Evolutionary conservation across 495 filamentous ascomycete species (phyloP), one percentile per base, ranked within the genome.

Genomic region (Xeromyces bisporus): DNA sequence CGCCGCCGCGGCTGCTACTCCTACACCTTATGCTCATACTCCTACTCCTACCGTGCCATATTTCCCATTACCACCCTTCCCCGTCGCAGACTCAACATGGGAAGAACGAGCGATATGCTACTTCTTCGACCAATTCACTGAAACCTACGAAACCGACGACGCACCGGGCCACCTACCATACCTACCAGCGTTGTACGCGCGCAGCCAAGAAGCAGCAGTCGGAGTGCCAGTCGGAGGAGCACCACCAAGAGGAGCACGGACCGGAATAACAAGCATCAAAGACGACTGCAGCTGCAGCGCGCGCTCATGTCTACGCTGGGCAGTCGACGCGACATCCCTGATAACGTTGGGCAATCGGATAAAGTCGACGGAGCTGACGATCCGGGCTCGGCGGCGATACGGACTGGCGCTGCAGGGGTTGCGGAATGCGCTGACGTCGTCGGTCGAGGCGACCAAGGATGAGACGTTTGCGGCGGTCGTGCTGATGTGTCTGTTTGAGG

Each of bases 71-170:
- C n/a, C n/a, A n/a, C n/a, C n/a, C n/a, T 39, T 46, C 23, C 37
- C 35, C 9, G 31, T 55, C 1, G 39, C 44, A 1, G 57, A 60
- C 39, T 34, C 54, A 6, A 52, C 43, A 0, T 57, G 56, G 54
- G 49, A 60, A 24, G 43, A 63, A 26, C 51, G 56, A 6, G 57
- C 59, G 2, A 13, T 57, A 1, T 61, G 57, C 35, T 61, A 52
- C 29, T 63, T 63, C 34, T 61, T 63, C 25, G 55, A 60, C 15
- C 59, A 63, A 31, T 63, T 50, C 29, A 58, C 53, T 1, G 41
- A 48, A 6, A 18, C 32, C 15, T 44, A 38, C 7, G 33, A 47
- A 2, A 6, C 6, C 1, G 43, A 51, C 11, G 47, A 44, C 16
- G 43, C 39, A 10, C 23, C 44, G 27, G 46, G 48, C 10, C 48